Base-by-base conservation (phyloP, 805 yeast species). In the Lipomyces yamanashiensis region DNA sequence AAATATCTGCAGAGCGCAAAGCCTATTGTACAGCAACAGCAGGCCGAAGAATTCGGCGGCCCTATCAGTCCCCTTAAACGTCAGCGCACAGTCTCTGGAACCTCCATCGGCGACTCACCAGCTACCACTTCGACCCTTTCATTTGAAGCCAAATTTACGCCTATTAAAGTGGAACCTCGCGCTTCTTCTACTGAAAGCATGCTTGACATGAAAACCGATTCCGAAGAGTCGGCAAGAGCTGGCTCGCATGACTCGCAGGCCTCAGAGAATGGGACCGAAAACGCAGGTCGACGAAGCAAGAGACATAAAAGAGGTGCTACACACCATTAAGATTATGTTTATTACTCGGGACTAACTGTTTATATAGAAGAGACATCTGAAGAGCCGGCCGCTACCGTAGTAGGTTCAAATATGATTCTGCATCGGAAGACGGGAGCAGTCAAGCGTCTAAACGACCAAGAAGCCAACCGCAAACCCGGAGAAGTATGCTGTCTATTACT, bases 1-100 rank as follows among this genome's bases (percentile, higher is more conserved):
- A 44, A 43, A n/a, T 74, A 68, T 56, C 54, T 73, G 21, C 67
- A 50, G 21, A 50, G 50, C 33, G 68, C 67, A 36, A 66, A 69
- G 47, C 67, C 71, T 3, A 36, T 59, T 17, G 70, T 68, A 6
- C 67, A 64, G 59, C 64, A 60, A 43, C 68, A 61, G 53, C 28
- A 56, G 12, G 65, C 58, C 34, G 63, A 55, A 23, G 69, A 64
- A 41, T 41, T 48, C n/a, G 69, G 69, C 4, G 67, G 67, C 4
- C 69, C 69, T 9, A 19, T 60, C 12, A 59, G 59, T 34, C 67
- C 67, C 2, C 10, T 48, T 23, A 64, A 59, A 39, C 67, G 69
- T 15, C 44, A 49, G 21, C 62, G 68, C 9, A 65, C 68, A 9
- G 51, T 63, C 17, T 65, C 68, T 12, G 56, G 57, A 7, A 43